These are phyloP conservation scores for Singerocomus inundabilis DNA, from an alignment of 1,284 basidiomycete genomes.

Conservation along the genomic window DNA sequence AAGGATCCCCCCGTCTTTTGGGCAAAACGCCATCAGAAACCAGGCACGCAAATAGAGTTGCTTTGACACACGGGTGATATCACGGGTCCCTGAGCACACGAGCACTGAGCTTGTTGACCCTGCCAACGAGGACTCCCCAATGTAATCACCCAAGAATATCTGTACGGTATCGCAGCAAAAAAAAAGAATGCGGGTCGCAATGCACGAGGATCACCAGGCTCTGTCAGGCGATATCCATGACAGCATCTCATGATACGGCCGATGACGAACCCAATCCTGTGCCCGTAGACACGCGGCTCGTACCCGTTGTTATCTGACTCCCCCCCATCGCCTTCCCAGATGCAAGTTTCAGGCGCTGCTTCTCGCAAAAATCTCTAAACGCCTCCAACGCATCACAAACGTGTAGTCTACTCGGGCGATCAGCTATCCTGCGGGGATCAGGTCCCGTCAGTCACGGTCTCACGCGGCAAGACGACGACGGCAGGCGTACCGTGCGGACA, in stretches of 20 bases:
- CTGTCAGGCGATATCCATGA: conserved; percentile 33
- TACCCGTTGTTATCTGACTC: neutral
- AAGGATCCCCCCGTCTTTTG: too few species aligned
- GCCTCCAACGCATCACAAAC: conserved; percentile 50
- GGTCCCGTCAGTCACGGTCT: neutral
- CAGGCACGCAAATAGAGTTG: too few species aligned
- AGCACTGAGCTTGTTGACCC: too few species aligned
- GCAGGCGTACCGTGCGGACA: conserved; percentile 46
- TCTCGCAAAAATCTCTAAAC: conserved; percentile 48
- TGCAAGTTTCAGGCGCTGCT: conserved; percentile 41
- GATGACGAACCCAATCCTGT: neutral
- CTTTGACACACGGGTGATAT: too few species aligned
- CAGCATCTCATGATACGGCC: neutral
- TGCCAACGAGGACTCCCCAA: too few species aligned
- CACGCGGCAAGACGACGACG: neutral
- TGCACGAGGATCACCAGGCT: too few species aligned
- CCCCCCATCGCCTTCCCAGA: conserved; percentile 15
- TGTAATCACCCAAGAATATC: too few species aligned
- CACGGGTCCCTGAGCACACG: too few species aligned
- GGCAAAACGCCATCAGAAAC: too few species aligned
- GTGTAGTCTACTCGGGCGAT: conserved; percentile 52
- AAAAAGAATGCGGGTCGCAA: too few species aligned
- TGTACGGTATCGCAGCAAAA: too few species aligned
- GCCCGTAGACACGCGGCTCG: neutral
- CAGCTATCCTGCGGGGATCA: conserved; percentile 43